Evolutionary conservation across 306 rosid species (phyloP), one percentile per base, ranked within the genome.

Genomic region (Echinosophora koreensis): DNA sequence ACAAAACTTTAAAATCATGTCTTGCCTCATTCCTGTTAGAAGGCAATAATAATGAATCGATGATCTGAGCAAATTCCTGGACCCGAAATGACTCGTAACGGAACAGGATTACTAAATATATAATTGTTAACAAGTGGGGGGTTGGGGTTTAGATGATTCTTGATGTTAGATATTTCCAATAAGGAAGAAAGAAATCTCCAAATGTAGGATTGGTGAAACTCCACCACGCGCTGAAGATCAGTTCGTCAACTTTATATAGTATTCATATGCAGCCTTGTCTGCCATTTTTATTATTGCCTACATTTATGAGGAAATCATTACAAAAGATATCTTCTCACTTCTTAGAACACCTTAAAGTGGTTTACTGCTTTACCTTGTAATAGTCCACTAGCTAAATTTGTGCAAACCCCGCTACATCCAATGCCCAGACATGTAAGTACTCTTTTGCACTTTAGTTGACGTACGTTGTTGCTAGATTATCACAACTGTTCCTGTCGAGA

Each of bases 191-290:
- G 63, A 59, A 76, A 86, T 80, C 79, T n/a, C n/a, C n/a, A 32
- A 5, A 54, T 51, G 69, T 61, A 65, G 75, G 87, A 85, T 85
- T 66, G 77, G 82, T 55, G 80, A 74, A 32, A 47, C 65, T 76
- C 81, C 86, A 80, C 86, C 81, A 77, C 64, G 27, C 38, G 78
- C 49, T 59, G 6, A 76, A 84, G 74, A 82, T 60, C 58, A 34
- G 1, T 22, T 22, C 1, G 78, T 34, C 60, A 22, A 78, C 49
- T 27, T 58, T 60, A 3, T 30, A 2, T 30, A 30, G 3, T 30
- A 30, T 4, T 73, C 77, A 69, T 80, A 54, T 80, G 74, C 79
- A 30, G 59, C 71, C 66, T n/a, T 88, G 90, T 86, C 89, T 81
- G 81, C 90, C 92, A 84, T 84, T 88, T 77, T 60, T 5, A 32